Conservation (phyloP, 768 basidiomycete species). For the Infundibulicybe gibba region DNA sequence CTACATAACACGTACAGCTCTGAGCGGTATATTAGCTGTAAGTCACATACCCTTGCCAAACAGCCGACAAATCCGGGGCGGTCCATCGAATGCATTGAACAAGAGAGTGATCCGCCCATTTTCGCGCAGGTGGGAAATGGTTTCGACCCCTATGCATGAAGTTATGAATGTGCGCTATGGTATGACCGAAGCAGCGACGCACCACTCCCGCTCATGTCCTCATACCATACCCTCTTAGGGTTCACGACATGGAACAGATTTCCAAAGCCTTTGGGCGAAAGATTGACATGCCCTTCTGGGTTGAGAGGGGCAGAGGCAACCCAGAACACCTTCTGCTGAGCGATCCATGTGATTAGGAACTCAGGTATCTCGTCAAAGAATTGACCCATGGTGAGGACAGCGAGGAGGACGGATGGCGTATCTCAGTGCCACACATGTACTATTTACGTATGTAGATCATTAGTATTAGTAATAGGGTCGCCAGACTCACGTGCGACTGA, state of each 20-base stretch:
- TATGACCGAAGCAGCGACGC: constrained; percentile 12
- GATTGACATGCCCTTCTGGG: constrained; percentile 57
- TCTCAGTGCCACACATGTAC: too few species aligned
- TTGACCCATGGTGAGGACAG: constrained; percentile 38
- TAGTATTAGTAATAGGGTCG: too few species aligned
- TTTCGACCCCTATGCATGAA: constrained; percentile 44
- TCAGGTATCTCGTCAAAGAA: constrained; percentile 51
- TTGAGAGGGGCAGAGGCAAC: constrained; percentile 59
- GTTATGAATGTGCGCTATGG: background rate
- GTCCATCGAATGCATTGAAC: constrained; percentile 59
- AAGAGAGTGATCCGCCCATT: constrained; percentile 61
- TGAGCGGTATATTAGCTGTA: background rate
- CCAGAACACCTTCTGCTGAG: constrained; percentile 58
- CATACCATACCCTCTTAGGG: constrained; percentile 57
- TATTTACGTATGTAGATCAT: too few species aligned
- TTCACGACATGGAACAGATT: constrained; percentile 50
- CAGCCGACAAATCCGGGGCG: constrained; percentile 53
- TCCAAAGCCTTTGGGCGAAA: constrained; percentile 56
- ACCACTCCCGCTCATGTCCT: constrained; percentile 66
- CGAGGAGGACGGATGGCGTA: too few species aligned
- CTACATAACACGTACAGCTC: constrained; percentile 21
- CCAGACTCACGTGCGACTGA: too few species aligned
- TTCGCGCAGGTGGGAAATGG: constrained; percentile 58
- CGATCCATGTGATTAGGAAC: constrained; percentile 47
- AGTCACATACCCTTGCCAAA: constrained; percentile 47